phyloP scores from a whole-genome alignment of 1,284 basidiomycete genomes.

The Malassezia restricta region DNA sequence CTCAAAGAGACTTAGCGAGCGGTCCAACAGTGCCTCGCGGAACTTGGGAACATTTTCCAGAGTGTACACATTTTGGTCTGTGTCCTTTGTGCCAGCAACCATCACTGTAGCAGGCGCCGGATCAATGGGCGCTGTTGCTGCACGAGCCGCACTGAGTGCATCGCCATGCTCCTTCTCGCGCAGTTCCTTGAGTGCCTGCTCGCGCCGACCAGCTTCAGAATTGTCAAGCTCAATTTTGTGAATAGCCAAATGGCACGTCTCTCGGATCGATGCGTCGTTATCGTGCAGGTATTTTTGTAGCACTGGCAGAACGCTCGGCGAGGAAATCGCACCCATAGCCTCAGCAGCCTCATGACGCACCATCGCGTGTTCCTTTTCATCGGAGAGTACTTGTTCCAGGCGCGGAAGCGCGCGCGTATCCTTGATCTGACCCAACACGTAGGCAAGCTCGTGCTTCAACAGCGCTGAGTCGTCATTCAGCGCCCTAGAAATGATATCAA shows the following conservation, averaged over 20 bases:
- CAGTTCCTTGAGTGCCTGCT: slow-evolving; percentile 44
- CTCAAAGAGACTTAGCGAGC: slow-evolving; percentile 65
- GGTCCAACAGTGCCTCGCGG: slow-evolving; percentile 59
- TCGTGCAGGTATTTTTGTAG: slow-evolving; percentile 59
- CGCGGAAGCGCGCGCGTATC: slow-evolving; percentile 62
- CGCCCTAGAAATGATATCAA: slow-evolving; percentile 73
- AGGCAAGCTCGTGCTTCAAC: slow-evolving; percentile 93
- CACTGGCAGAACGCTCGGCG: slow-evolving; percentile 57
- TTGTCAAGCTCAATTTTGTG: slow-evolving; percentile 89
- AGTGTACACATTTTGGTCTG: slow-evolving; percentile 21
- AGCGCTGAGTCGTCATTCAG: slow-evolving; percentile 77
- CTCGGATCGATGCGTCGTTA: slow-evolving; percentile 73
- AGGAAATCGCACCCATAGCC: slow-evolving; percentile 88
- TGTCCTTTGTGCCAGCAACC: slow-evolving; percentile 16
- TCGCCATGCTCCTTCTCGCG: slow-evolving; percentile 17
- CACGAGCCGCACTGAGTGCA: slow-evolving; percentile 8
- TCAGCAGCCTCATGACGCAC: slow-evolving; percentile 98
- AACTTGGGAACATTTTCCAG: slow-evolving; percentile 52
- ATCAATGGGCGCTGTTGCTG: slow-evolving; percentile 71
- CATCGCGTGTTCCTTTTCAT: slow-evolving; percentile 76
- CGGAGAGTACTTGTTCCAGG: slow-evolving; percentile 63
- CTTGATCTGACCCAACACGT: slow-evolving; percentile 87
- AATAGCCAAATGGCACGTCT: slow-evolving; percentile 95
- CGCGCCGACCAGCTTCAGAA: slow-evolving; percentile 41
- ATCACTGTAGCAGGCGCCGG: slow-evolving; percentile 61